Evolutionary conservation across 2,329 filamentous ascomycete species (phyloP).

Genomic region (Aspergillus flavus): DNA sequence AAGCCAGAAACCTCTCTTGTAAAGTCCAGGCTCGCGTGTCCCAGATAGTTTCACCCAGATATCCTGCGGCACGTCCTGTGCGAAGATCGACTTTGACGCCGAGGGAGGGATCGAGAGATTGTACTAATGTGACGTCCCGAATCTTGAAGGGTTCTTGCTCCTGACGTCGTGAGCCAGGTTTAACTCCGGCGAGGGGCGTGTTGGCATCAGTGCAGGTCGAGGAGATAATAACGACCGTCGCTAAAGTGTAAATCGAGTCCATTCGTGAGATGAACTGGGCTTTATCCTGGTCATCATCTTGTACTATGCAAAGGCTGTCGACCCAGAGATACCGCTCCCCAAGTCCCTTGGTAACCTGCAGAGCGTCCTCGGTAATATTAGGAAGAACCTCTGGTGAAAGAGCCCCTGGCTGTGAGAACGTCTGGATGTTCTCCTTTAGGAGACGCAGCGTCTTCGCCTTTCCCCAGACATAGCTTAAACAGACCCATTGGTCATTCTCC

Average conservation of each 20-base stretch:
- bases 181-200: not conserved
- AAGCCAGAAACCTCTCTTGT: not conserved
- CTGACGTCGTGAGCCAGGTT: not conserved
- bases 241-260: constrained; percentile 1
- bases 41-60: not conserved
- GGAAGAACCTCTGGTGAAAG: not conserved
- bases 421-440: not conserved
- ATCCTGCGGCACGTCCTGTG: not conserved
- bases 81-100: not conserved
- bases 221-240: not conserved
- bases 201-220: not conserved
- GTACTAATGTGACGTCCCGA: not conserved
- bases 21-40: constrained; percentile 1
- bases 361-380: not conserved
- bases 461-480: constrained; percentile 2
- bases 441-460: not conserved
- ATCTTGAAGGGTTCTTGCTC: not conserved
- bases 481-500: not conserved
- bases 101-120: not conserved
- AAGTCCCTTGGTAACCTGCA: not conserved
- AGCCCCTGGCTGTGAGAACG: not conserved
- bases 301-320: not conserved
- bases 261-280: not conserved
- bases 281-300: not conserved
- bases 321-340: constrained; percentile 2